Base-by-base conservation (phyloP, 257 asterid genomes). In the Nicotiana noctiflora region DNA sequence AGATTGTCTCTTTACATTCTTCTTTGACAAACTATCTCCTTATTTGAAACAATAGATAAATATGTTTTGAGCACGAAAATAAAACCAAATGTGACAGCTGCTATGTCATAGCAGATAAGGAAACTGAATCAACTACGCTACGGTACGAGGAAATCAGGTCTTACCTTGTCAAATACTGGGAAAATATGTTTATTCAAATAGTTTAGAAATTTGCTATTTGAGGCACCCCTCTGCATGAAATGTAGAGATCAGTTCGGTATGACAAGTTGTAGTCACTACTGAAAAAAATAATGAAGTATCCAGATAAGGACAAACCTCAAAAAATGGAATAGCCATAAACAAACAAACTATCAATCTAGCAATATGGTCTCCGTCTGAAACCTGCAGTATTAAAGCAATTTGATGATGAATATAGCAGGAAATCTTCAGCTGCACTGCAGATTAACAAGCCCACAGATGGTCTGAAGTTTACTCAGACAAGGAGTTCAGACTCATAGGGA, bases 211-310 rank as follows among this genome's bases (percentile, higher is more conserved):
- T 90, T 94, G 97, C 98, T 90, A 86, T 90, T 93, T 1, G 98
- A 93, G 86, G 98, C 98, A 67, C 98, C 98, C 85, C 91, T 90
- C 98, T 93, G 98, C 89, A 88, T 80, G 84, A 27, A 79, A 85
- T 19, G 55, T 72, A 84, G 72, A 56, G 21, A 61, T 85, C 82
- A 86, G 83, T 74, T 85, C 67, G 74, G 80, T 23, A 75, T 82
- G 79, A 29, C 62, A 68, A 32, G 59, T 76, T 44, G 0, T n/a
- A 60, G 23, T 55, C 68, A 81, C 68, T 57, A 81, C 46, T 21
- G 75, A 34, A 51, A 70, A 65, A 44, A 75, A 83, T 25, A 12
- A 76, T 61, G 17, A 44, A 34, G 29, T 79, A 75, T 85, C 79
- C 40, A 51, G 32, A 72, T 64, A 78, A 82, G 52, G 80, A 65